Conservation (phyloP, 495 filamentous ascomycete genomes). For the Neurospora sp. region DNA sequence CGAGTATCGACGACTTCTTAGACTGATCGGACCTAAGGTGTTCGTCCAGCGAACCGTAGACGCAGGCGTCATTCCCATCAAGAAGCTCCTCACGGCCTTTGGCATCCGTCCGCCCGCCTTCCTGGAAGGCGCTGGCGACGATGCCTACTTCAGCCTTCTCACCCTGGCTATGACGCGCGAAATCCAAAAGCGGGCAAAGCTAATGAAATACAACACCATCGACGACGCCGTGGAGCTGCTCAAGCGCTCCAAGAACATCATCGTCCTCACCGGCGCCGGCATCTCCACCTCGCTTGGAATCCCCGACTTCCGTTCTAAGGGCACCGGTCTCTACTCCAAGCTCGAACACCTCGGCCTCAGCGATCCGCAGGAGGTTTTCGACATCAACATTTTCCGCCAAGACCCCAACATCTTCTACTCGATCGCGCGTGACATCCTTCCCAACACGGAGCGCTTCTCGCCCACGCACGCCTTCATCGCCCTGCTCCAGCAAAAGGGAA, state of each 20-base stretch:
- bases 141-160: slow-evolving; percentile 64
- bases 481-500: slow-evolving; percentile 83
- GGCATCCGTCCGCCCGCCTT: slow-evolving; percentile 67
- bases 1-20: slow-evolving; percentile 56
- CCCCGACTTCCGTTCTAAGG: slow-evolving; percentile 79
- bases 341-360: slow-evolving; percentile 58
- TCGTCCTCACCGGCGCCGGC: slow-evolving; percentile 90
- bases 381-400: slow-evolving; percentile 73
- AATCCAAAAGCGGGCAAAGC: slow-evolving; percentile 68
- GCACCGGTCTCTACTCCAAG: slow-evolving; percentile 78
- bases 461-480: slow-evolving; percentile 93
- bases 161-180: slow-evolving; percentile 73
- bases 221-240: slow-evolving; percentile 79
- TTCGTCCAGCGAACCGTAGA: slow-evolving; percentile 69
- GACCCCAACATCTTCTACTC: slow-evolving; percentile 89
- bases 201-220: slow-evolving; percentile 71
- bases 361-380: slow-evolving; percentile 92
- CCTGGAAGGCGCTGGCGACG: slow-evolving; percentile 62
- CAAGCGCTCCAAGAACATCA: slow-evolving; percentile 65
- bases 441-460: slow-evolving; percentile 58
- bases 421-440: slow-evolving; percentile 83
- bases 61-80: slow-evolving; percentile 56
- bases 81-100: slow-evolving; percentile 88
- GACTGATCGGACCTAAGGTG: slow-evolving; percentile 60
- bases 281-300: slow-evolving; percentile 87